phyloP scores from a whole-genome alignment of 345 rosid species.

The Microthlaspi erraticum region DNA sequence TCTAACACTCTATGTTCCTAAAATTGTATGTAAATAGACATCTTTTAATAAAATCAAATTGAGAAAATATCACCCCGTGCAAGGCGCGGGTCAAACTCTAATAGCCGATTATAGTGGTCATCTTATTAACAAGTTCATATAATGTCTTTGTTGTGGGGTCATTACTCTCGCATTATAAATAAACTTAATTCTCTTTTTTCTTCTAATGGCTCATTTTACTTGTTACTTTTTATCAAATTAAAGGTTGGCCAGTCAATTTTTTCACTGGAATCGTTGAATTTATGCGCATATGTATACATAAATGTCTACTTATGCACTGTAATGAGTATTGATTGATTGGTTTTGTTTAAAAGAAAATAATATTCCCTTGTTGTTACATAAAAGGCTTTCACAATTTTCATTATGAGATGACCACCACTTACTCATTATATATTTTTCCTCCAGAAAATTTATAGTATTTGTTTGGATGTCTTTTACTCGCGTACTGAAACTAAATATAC shows the following conservation, averaged over 20 bases:
- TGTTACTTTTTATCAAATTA: background rate
- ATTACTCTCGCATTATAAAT: background rate
- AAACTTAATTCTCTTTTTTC: background rate
- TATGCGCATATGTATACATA: conserved; percentile 6
- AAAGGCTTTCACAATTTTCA: background rate
- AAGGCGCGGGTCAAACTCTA: too few relatives aligned
- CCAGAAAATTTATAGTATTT: too few relatives aligned
- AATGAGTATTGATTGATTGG: background rate
- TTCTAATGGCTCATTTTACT: conserved; percentile 1
- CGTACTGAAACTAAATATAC: background rate
- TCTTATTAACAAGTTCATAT: conserved; percentile 18
- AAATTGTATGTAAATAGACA: too few relatives aligned
- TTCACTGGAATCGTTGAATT: conserved; percentile 15
- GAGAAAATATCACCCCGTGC: too few relatives aligned
- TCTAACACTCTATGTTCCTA: too few relatives aligned
- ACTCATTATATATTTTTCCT: too few relatives aligned
- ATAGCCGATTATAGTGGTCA: conserved; percentile 21
- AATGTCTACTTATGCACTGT: conserved; percentile 17
- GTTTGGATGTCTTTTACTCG: background rate
- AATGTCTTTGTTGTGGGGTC: conserved; percentile 36
- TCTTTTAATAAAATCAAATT: too few relatives aligned
- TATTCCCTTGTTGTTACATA: background rate
- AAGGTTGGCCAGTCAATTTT: conserved; percentile 23
- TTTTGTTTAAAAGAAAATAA: conserved; percentile 7
- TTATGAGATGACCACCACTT: background rate